phyloP scores from a whole-genome alignment of 129 eudicot species.

The Solidago caesia region DNA sequence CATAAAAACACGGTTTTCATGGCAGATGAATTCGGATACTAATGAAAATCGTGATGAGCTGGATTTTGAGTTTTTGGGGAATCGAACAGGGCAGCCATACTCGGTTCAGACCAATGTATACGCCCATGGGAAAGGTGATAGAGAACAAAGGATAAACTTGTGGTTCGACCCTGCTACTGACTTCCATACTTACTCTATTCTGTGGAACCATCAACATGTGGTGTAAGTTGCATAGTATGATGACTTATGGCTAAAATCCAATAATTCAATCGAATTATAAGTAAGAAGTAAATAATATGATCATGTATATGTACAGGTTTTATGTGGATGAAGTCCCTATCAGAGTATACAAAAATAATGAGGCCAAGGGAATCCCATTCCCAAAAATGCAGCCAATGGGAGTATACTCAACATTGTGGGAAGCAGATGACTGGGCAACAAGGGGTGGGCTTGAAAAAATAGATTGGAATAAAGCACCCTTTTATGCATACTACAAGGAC shows the following conservation, averaged over 20 bases:
- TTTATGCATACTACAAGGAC: slow-evolving; percentile 87
- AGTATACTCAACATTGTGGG: slow-evolving; percentile 91
- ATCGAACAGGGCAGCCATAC: slow-evolving; percentile 87
- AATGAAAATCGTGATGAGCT: slow-evolving; percentile 65
- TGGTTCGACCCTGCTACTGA: slow-evolving; percentile 92
- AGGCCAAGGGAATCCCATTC: slow-evolving; percentile 69
- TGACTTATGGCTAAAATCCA: neutral
- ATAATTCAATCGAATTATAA: neutral
- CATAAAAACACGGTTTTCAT: slow-evolving; percentile 7
- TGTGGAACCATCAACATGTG: slow-evolving; percentile 78
- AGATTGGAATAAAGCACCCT: slow-evolving; percentile 92
- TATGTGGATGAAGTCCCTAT: slow-evolving; percentile 79
- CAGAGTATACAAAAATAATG: slow-evolving; percentile 88
- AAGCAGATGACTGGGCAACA: slow-evolving; percentile 98
- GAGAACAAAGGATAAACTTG: slow-evolving; percentile 86
- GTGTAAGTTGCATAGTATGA: slow-evolving; percentile 49
- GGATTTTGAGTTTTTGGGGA: slow-evolving; percentile 94
- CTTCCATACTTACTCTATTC: slow-evolving; percentile 70
- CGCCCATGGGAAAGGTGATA: slow-evolving; percentile 79
- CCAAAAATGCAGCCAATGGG: slow-evolving; percentile 91
- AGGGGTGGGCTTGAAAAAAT: slow-evolving; percentile 92
- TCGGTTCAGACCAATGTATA: slow-evolving; percentile 86
- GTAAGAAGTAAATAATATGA: neutral
- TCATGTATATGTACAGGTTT: slow-evolving; percentile 45
- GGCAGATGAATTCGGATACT: slow-evolving; percentile 85